Evolutionary conservation across 176 grass and related monocot species (phyloP).

Genomic region (Ampelocalamus luodianensis): DNA sequence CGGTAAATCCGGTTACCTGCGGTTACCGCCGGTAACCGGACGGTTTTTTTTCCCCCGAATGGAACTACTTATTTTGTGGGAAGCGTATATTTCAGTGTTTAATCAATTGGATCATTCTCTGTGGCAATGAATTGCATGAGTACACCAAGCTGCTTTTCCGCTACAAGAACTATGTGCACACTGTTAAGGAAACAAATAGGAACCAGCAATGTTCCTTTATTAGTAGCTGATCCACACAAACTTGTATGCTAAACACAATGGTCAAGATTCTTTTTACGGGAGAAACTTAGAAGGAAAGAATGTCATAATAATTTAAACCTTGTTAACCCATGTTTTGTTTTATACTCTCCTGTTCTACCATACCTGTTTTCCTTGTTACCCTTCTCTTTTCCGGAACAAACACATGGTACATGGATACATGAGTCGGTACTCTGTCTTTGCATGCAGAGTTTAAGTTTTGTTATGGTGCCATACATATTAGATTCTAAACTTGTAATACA

Average conservation of each 20-base stretch:
- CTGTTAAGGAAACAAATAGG: constrained; percentile 20
- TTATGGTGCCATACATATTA: constrained; percentile 1
- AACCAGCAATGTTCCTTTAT: not conserved
- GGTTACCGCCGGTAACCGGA: too few relatives aligned
- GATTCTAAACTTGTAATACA: constrained; percentile 2
- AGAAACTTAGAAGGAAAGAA: constrained; percentile 29
- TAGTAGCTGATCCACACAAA: not conserved
- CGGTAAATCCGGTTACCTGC: too few relatives aligned
- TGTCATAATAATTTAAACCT: not conserved
- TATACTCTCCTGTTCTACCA: not conserved
- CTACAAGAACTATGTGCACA: not conserved
- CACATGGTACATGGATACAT: constrained; percentile 11
- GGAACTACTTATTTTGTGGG: constrained; percentile 9
- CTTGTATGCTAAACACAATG: not conserved
- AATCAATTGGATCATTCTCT: constrained; percentile 12
- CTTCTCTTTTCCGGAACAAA: constrained; percentile 1
- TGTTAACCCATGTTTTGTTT: not conserved
- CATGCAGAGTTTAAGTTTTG: not conserved
- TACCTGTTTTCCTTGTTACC: not conserved
- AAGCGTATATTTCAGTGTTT: constrained; percentile 1
- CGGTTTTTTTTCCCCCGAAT: too few relatives aligned
- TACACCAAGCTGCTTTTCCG: not conserved
- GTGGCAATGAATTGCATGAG: not conserved
- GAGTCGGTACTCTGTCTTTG: not conserved
- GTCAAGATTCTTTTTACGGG: not conserved